Evolutionary conservation across 2,329 filamentous ascomycete species (phyloP).

Genomic region (Epichloe sp.): DNA sequence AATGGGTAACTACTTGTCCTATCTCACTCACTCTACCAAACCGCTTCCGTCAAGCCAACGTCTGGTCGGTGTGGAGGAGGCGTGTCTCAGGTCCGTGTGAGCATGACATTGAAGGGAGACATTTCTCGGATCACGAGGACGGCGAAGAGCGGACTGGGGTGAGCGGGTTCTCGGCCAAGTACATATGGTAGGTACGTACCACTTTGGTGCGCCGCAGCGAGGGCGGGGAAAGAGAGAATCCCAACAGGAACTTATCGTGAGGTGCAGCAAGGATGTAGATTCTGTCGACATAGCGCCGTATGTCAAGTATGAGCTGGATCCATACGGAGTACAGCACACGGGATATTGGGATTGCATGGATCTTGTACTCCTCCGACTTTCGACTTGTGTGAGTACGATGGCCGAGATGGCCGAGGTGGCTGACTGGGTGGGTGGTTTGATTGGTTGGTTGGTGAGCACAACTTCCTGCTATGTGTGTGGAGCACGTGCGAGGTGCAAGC

Average conservation of each 20-base stretch:
- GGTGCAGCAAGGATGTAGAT: not conserved
- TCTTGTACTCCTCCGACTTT: too few relatives aligned
- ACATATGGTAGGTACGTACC: not conserved
- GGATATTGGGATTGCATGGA: too few relatives aligned
- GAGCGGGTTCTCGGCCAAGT: not conserved
- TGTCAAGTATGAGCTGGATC: not conserved
- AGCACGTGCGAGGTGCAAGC: too few relatives aligned
- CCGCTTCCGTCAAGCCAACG: not conserved
- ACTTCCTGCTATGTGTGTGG: too few relatives aligned
- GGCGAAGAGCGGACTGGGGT: not conserved
- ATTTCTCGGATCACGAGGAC: slow-evolving; percentile 1
- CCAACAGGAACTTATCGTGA: not conserved
- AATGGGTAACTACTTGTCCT: not conserved
- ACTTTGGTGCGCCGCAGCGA: not conserved
- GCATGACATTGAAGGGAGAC: not conserved
- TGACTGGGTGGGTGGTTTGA: too few relatives aligned
- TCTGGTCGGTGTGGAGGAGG: not conserved
- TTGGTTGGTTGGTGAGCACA: too few relatives aligned
- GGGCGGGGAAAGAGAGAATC: not conserved
- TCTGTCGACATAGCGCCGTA: not conserved
- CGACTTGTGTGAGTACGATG: too few relatives aligned
- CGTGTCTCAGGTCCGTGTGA: not conserved
- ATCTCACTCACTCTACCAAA: not conserved
- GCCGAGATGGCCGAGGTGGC: too few relatives aligned
- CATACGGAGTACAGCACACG: too few relatives aligned